These are phyloP conservation scores for Leccinum fallax DNA, from an alignment of 1,284 basidiomycete species.

Conservation along the genomic window DNA sequence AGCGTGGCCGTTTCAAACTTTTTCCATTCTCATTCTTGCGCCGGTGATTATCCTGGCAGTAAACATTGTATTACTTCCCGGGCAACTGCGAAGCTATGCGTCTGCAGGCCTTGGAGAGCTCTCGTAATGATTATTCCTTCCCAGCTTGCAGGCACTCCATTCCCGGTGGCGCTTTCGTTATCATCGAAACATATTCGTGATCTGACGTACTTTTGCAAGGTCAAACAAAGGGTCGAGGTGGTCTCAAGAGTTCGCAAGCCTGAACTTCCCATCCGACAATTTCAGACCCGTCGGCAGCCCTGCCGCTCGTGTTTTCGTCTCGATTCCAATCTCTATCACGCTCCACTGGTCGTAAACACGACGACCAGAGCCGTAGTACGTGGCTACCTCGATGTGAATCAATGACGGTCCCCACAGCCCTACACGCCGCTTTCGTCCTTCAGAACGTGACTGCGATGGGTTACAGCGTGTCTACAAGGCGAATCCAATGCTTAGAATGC, in stretches of 20 bases:
- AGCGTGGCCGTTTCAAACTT: slow-evolving; percentile 5
- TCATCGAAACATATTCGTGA: neutral
- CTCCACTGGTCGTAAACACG: slow-evolving; percentile 4
- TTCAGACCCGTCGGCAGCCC: neutral
- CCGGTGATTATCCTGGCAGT: slow-evolving; percentile 3
- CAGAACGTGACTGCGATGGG: slow-evolving; percentile 4
- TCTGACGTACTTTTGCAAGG: neutral
- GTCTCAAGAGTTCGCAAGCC: slow-evolving; percentile 2
- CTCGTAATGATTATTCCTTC: slow-evolving; percentile 2
- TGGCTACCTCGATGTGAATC: slow-evolving; percentile 11
- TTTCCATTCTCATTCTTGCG: neutral
- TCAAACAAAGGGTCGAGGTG: neutral
- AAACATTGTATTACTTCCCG: neutral
- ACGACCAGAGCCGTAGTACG: slow-evolving; percentile 3
- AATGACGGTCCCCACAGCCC: slow-evolving; percentile 7
- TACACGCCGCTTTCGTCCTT: slow-evolving; percentile 20
- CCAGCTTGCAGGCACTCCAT: neutral
- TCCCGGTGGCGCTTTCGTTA: neutral
- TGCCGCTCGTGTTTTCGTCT: slow-evolving; percentile 1
- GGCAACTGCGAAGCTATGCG: neutral
- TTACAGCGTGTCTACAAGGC: slow-evolving; percentile 6
- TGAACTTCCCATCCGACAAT: neutral
- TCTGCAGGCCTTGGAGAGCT: slow-evolving; percentile 1
- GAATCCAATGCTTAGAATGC: slow-evolving; percentile 1
- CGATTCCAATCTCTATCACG: neutral